Conservation (phyloP, 2,329 filamentous ascomycete species). For the Aureobasidium sp. region DNA sequence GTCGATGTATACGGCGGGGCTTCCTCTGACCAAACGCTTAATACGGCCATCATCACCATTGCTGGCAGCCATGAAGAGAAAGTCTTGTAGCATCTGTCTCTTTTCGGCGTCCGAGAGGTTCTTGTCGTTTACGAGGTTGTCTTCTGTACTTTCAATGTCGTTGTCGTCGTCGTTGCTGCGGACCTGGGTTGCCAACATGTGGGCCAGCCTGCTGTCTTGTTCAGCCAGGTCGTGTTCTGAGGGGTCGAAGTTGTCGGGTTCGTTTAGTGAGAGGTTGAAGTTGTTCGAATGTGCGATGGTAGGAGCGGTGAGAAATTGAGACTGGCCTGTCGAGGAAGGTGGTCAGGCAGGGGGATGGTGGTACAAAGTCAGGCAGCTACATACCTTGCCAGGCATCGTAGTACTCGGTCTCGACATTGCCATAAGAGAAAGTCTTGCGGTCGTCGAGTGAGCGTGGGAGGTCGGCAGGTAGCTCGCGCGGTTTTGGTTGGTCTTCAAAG, state of each 20-base stretch:
- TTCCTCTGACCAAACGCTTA: constrained; percentile 63
- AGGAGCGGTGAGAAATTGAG: constrained; percentile 85
- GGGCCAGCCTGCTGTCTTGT: constrained; percentile 80
- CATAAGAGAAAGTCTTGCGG: constrained; percentile 60
- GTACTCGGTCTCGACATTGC: constrained; percentile 81
- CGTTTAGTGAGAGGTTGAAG: constrained; percentile 79
- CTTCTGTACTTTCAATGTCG: constrained; percentile 66
- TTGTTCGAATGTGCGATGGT: constrained; percentile 74
- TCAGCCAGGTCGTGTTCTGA: constrained; percentile 47
- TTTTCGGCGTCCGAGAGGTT: constrained; percentile 71
- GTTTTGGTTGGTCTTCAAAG: constrained; percentile 11
- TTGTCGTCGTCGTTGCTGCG: constrained; percentile 60
- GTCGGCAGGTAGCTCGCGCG: constrained; percentile 62
- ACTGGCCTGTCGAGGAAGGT: constrained; percentile 59
- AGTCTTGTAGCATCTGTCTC: constrained; percentile 71
- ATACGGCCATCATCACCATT: constrained; percentile 87
- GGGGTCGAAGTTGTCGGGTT: constrained; percentile 60
- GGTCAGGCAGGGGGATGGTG: neutral
- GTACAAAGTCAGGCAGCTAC: constrained; percentile 24
- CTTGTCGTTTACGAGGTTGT: constrained; percentile 66
- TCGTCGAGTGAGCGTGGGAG: constrained; percentile 89
- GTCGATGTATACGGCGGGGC: constrained; percentile 67
- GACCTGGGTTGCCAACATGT: constrained; percentile 94
- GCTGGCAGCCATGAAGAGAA: constrained; percentile 88
- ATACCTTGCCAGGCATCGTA: constrained; percentile 98